Evolutionary conservation across 129 eudicot species (phyloP).

Genomic region (Pittosporum tobira): DNA sequence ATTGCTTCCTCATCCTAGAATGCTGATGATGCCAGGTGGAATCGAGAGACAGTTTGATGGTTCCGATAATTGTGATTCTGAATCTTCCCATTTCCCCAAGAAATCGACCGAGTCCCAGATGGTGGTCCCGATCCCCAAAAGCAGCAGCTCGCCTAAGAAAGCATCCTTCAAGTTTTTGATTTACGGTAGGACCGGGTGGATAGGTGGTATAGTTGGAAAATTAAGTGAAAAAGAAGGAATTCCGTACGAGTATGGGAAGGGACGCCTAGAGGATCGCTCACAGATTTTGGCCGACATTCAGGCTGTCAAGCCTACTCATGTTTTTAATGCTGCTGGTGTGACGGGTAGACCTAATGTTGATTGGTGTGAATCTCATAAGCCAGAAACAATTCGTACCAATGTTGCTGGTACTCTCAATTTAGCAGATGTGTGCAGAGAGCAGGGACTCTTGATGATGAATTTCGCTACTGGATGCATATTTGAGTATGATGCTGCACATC

Average conservation of each 20-base stretch:
- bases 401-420: slow-evolving; percentile 80
- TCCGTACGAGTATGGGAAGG: slow-evolving; percentile 76
- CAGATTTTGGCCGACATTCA: slow-evolving; percentile 56
- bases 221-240: slow-evolving; percentile 87
- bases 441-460: slow-evolving; percentile 68
- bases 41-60: slow-evolving; percentile 57
- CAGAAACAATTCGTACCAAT: slow-evolving; percentile 85
- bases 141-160: slow-evolving; percentile 28
- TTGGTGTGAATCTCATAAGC: slow-evolving; percentile 90
- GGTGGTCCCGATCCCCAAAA: slow-evolving; percentile 39
- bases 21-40: slow-evolving; percentile 99
- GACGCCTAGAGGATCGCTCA: slow-evolving; percentile 73
- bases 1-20: slow-evolving; percentile 89
- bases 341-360: slow-evolving; percentile 99
- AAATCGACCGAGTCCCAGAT: slow-evolving; percentile 31
- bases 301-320: slow-evolving; percentile 78
- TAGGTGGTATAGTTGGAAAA: slow-evolving; percentile 89
- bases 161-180: slow-evolving; percentile 69
- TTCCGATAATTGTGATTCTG: slow-evolving; percentile 45
- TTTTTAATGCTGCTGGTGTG: slow-evolving; percentile 95
- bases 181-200: slow-evolving; percentile 94
- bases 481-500: slow-evolving; percentile 81
- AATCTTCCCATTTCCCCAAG: slow-evolving; percentile 29
- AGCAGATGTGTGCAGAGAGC: slow-evolving; percentile 82
- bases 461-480: slow-evolving; percentile 97